These are phyloP conservation scores for Cyclotella baltica DNA, from an alignment of 108 stramenopile species.

Conservation along the genomic window DNA sequence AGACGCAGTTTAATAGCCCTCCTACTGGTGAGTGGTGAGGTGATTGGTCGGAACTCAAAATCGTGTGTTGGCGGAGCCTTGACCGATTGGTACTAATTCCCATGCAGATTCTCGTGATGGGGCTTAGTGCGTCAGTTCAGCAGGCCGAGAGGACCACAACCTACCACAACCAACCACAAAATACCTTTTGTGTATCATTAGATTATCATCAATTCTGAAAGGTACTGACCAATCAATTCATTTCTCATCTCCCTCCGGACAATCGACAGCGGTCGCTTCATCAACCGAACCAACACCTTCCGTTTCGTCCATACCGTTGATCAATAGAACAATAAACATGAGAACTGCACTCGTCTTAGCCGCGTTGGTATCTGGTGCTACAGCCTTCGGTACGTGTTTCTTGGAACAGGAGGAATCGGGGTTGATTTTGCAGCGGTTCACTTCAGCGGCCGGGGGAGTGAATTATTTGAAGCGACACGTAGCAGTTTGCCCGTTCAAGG, in stretches of 20 bases:
- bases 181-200: neutral
- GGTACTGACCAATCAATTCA: too few relatives aligned
- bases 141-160: conserved; percentile 1
- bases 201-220: neutral
- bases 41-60: neutral
- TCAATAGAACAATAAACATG: conserved; percentile 71
- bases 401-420: neutral
- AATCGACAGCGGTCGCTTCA: neutral
- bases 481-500: too few relatives aligned
- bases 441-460: too few relatives aligned
- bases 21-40: too few relatives aligned
- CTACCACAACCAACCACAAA: neutral
- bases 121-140: conserved; percentile 7
- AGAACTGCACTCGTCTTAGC: conserved; percentile 60
- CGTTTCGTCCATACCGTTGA: neutral
- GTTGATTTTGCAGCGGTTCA: neutral
- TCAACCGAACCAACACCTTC: neutral
- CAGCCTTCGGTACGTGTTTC: conserved; percentile 75
- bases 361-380: conserved; percentile 61
- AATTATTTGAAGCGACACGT: too few relatives aligned
- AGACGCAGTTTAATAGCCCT: too few relatives aligned
- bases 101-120: neutral
- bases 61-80: too few relatives aligned
- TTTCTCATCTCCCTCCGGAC: too few relatives aligned
- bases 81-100: conserved; percentile 30